These are phyloP conservation scores for Mangifera indica DNA, from an alignment of 345 rosid genomes.

Conservation along the genomic window DNA sequence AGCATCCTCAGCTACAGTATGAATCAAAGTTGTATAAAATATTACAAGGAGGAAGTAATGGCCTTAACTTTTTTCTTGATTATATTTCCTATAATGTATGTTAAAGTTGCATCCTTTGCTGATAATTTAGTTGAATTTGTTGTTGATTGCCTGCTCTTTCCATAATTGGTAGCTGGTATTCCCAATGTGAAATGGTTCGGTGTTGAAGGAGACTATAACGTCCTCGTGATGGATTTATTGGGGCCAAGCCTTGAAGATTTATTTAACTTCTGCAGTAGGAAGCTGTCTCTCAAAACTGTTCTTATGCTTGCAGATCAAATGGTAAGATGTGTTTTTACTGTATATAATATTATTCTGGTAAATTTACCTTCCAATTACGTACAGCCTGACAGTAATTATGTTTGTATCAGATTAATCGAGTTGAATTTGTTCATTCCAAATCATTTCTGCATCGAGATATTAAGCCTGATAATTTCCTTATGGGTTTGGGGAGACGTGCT, in stretches of 20 bases:
- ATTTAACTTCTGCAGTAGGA: conserved; percentile 84
- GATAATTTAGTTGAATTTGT: not conserved
- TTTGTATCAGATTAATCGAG: conserved; percentile 66
- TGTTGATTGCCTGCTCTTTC: conserved; percentile 7
- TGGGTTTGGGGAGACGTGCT: conserved; percentile 90
- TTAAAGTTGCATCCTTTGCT: not conserved
- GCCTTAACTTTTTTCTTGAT: not conserved
- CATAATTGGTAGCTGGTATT: conserved; percentile 63
- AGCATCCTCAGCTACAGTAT: conserved; percentile 85
- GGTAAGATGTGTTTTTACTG: conserved; percentile 41
- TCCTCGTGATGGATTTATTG: conserved; percentile 80
- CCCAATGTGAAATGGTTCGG: conserved; percentile 85
- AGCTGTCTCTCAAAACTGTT: conserved; percentile 82
- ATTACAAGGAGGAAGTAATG: conserved; percentile 92
- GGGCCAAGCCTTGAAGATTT: conserved; percentile 96
- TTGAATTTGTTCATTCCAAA: conserved; percentile 84
- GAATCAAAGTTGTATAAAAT: conserved; percentile 86
- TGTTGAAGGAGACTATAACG: conserved; percentile 81
- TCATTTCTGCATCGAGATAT: conserved; percentile 89
- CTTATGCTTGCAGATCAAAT: conserved; percentile 96
- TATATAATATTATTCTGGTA: conserved; percentile 8
- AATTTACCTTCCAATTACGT: conserved; percentile 4
- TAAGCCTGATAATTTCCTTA: conserved; percentile 90
- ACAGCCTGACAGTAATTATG: conserved; percentile 14
- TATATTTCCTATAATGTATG: not conserved